phyloP scores from a whole-genome alignment of 352 stramenopile genomes.

The Globisporangium cederbergense region DNA sequence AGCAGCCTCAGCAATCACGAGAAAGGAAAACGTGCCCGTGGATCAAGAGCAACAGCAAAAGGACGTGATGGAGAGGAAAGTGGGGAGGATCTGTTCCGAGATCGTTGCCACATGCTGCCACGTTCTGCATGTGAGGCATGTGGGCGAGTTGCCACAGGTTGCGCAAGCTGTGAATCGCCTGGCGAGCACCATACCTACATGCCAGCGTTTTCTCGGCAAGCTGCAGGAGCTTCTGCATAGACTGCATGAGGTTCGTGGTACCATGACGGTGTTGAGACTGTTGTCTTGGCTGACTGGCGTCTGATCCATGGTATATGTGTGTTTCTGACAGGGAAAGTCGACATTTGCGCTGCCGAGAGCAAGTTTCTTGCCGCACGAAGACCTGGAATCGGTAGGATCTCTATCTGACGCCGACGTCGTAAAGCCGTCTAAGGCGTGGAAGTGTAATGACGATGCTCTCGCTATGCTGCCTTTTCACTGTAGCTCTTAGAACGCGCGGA shows the following conservation, averaged over 20 bases:
- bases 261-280: background rate
- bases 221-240: slow-evolving; percentile 7
- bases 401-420: background rate
- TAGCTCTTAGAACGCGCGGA: slow-evolving; percentile 12
- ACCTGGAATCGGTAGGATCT: slow-evolving; percentile 2
- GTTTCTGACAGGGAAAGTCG: background rate
- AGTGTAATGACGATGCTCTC: too few species aligned
- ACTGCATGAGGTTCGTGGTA: slow-evolving; percentile 5
- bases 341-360: slow-evolving; percentile 5
- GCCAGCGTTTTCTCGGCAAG: slow-evolving; percentile 14
- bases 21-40: background rate
- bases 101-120: slow-evolving; percentile 32
- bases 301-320: background rate
- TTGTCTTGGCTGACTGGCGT: background rate
- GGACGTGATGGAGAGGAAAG: slow-evolving; percentile 18
- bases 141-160: slow-evolving; percentile 17
- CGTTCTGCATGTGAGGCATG: slow-evolving; percentile 17
- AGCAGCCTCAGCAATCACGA: background rate
- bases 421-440: background rate
- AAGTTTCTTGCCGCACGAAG: background rate
- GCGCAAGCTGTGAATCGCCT: slow-evolving; percentile 6
- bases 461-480: background rate
- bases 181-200: background rate
- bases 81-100: slow-evolving; percentile 31
- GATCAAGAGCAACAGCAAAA: slow-evolving; percentile 7